Evolutionary conservation across 352 stramenopile species (phyloP).

Genomic region (Globisporangium spinosum): DNA sequence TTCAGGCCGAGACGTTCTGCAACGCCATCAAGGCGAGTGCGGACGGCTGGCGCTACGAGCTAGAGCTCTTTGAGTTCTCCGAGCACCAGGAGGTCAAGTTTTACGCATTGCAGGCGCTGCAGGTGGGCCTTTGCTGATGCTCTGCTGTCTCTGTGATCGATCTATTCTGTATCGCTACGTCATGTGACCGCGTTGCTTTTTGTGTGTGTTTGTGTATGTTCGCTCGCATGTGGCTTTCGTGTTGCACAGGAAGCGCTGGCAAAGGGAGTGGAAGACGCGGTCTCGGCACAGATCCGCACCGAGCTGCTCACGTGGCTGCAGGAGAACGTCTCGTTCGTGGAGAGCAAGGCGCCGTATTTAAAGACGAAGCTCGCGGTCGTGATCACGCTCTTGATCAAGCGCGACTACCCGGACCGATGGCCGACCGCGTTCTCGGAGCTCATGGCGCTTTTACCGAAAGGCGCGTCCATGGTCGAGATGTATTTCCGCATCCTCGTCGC

Average conservation of each 20-base stretch:
- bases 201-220: neutral
- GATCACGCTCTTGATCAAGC: conserved; percentile 80
- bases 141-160: neutral
- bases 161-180: neutral
- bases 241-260: conserved; percentile 40
- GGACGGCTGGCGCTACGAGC: conserved; percentile 50
- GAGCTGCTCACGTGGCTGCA: conserved; percentile 68
- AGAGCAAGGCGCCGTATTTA: conserved; percentile 64
- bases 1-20: conserved; percentile 70
- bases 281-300: conserved; percentile 43
- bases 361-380: conserved; percentile 87
- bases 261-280: conserved; percentile 36
- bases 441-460: conserved; percentile 60
- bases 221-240: neutral
- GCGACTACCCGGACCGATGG: conserved; percentile 88
- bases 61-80: conserved; percentile 69
- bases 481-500: conserved; percentile 88
- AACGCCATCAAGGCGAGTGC: conserved; percentile 43
- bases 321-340: conserved; percentile 52
- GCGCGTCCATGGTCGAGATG: conserved; percentile 84
- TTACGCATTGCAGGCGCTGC: conserved; percentile 73
- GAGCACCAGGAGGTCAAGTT: conserved; percentile 80
- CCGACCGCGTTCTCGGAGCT: conserved; percentile 83
- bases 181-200: neutral
- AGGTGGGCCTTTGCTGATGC: conserved; percentile 13